These are phyloP conservation scores for Penicillium coffeae DNA, from an alignment of 495 filamentous ascomycete species.

Conservation along the genomic window DNA sequence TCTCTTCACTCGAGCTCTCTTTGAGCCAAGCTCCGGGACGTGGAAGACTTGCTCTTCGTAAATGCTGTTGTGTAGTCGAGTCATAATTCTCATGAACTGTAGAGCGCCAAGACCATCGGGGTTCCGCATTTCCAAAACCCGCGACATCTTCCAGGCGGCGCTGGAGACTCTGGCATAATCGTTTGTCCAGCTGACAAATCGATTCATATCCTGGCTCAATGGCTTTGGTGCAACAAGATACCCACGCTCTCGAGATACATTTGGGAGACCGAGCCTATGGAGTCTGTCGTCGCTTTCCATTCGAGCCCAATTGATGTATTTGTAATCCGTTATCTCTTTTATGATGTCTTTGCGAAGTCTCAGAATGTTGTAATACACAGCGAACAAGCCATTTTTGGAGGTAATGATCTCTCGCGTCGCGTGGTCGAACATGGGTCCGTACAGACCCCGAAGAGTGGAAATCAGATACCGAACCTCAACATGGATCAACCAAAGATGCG, in stretches of 20 bases:
- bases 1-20: not conserved
- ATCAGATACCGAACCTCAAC: slow-evolving; percentile 15
- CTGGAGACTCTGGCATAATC: not conserved
- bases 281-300: slow-evolving; percentile 19
- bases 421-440: slow-evolving; percentile 12
- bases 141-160: not conserved
- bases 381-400: not conserved
- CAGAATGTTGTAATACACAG: not conserved
- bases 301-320: slow-evolving; percentile 24
- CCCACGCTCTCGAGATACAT: slow-evolving; percentile 11
- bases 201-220: slow-evolving; percentile 17
- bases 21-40: not conserved
- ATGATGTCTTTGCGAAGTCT: slow-evolving; percentile 3
- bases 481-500: not conserved
- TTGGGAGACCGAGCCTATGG: slow-evolving; percentile 10
- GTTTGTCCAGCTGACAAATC: slow-evolving; percentile 16
- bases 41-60: not conserved
- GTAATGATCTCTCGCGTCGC: not conserved
- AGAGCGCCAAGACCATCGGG: not conserved
- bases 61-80: not conserved
- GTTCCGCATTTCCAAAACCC: not conserved
- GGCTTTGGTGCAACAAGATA: slow-evolving; percentile 17
- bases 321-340: slow-evolving; percentile 1
- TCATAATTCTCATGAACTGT: not conserved
- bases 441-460: not conserved